These are phyloP conservation scores for Candida pseudoglaebosa DNA, from an alignment of 805 yeast genomes.

Conservation along the genomic window DNA sequence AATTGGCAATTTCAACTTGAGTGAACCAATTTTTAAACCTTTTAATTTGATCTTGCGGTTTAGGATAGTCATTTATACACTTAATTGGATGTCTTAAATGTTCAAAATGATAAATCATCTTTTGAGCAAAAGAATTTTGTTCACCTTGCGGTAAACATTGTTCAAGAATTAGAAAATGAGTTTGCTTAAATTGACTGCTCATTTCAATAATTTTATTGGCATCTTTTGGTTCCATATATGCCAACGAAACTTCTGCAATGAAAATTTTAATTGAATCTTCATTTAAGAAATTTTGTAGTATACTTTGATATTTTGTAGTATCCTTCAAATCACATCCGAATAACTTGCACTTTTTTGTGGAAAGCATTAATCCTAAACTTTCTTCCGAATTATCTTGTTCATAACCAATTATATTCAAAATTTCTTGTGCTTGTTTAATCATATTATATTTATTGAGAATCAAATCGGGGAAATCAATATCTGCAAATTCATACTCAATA, in stretches of 20 bases:
- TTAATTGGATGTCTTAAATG: conserved; percentile 65
- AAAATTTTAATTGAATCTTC: conserved; percentile 48
- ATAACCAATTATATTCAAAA: conserved; percentile 43
- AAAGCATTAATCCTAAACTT: conserved; percentile 21
- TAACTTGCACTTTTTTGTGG: conserved; percentile 47
- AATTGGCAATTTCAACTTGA: conserved; percentile 47
- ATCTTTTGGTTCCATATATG: conserved; percentile 66
- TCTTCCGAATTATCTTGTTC: conserved; percentile 6
- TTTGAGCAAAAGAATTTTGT: conserved; percentile 63
- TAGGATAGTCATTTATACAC: conserved; percentile 58
- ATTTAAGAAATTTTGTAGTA: conserved; percentile 20
- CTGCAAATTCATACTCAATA: conserved; percentile 48
- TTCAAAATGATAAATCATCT: conserved; percentile 69
- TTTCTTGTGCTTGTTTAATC: conserved; percentile 46
- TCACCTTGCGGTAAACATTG: conserved; percentile 66
- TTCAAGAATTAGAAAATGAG: conserved; percentile 66
- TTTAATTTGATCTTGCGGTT: conserved; percentile 41
- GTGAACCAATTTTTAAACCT: conserved; percentile 52
- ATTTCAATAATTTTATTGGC: conserved; percentile 59
- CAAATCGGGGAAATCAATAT: conserved; percentile 73
- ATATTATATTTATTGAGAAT: conserved; percentile 51
- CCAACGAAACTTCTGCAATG: conserved; percentile 79
- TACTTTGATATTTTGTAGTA: conserved; percentile 29
- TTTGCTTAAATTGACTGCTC: conserved; percentile 42
- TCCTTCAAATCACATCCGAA: conserved; percentile 67